Percentiles rank a stretch among this genome's conserved stretches.
These are phyloP conservation scores for Guillardia theta DNA, from an alignment of 78 protist species.

Conservation along the genomic window DNA sequence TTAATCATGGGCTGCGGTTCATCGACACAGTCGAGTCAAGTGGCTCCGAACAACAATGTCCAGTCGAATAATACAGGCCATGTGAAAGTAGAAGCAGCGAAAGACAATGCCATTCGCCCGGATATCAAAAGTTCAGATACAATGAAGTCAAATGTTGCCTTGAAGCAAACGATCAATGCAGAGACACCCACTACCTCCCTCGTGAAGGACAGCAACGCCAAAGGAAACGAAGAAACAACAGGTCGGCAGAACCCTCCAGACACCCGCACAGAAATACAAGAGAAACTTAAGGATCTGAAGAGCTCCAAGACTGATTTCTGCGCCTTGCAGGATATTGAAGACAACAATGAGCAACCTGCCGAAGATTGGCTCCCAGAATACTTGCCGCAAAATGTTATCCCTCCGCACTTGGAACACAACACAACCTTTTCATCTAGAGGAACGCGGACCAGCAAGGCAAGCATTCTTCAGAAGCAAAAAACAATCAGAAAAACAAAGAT, in stretches of 20 bases:
- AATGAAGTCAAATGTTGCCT: background rate
- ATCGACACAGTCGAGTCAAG: background rate
- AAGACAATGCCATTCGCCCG: background rate
- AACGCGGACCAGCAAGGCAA: background rate
- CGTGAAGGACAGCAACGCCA: background rate
- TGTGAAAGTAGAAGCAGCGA: background rate
- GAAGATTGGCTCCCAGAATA: background rate
- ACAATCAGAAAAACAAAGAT: background rate
- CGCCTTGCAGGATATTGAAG: background rate
- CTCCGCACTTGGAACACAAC: background rate
- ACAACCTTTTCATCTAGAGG: background rate
- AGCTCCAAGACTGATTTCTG: background rate
- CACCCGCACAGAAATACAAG: background rate
- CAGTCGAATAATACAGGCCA: background rate
- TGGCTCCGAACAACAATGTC: background rate
- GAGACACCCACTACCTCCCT: background rate
- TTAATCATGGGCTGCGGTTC: background rate
- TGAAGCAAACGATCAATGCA: background rate
- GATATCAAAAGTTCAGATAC: background rate
- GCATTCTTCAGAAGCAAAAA: background rate
- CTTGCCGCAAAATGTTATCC: background rate
- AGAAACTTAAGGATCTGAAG: background rate
- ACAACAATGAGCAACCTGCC: background rate
- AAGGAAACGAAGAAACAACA: background rate
- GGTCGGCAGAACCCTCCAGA: background rate